Evolutionary conservation across 2,329 filamentous ascomycete species (phyloP).

Genomic region (Nemania serpens): DNA sequence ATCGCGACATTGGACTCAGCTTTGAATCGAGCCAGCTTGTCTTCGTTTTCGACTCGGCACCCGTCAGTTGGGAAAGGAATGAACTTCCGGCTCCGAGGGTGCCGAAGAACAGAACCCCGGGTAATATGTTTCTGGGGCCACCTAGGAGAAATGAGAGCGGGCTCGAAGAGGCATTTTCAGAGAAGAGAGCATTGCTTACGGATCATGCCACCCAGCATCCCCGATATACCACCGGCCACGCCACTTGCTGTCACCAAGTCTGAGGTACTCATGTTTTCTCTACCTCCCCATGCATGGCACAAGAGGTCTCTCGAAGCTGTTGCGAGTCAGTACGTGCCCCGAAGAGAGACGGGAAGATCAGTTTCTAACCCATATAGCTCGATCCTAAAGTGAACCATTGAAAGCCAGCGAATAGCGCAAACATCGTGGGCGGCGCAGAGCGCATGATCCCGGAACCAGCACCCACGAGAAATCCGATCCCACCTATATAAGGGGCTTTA

Average conservation of each 20-base stretch:
- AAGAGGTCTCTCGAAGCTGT: slow-evolving; percentile 55
- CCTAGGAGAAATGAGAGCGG: slow-evolving; percentile 44
- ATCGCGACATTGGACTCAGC: slow-evolving; percentile 71
- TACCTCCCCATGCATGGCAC: slow-evolving; percentile 54
- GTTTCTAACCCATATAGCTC: slow-evolving; percentile 71
- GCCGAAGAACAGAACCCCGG: slow-evolving; percentile 56
- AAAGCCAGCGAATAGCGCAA: slow-evolving; percentile 72
- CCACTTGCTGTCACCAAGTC: slow-evolving; percentile 71
- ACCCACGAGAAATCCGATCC: slow-evolving; percentile 65
- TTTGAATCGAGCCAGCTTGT: slow-evolving; percentile 59
- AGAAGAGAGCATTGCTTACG: slow-evolving; percentile 47
- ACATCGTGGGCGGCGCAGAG: slow-evolving; percentile 69
- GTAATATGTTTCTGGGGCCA: slow-evolving; percentile 57
- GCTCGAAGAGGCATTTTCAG: not conserved
- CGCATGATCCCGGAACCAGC: slow-evolving; percentile 73
- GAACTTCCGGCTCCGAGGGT: slow-evolving; percentile 46
- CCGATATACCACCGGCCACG: slow-evolving; percentile 72
- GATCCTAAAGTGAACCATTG: slow-evolving; percentile 82
- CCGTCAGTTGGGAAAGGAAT: slow-evolving; percentile 33
- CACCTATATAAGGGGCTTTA: slow-evolving; percentile 47
- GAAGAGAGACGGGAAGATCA: not conserved
- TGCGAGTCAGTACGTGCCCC: slow-evolving; percentile 14
- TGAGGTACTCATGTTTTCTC: slow-evolving; percentile 56
- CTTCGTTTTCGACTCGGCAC: slow-evolving; percentile 27
- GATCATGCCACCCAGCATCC: slow-evolving; percentile 60